These are phyloP conservation scores for Scleroderma citrinum DNA, from an alignment of 768 basidiomycete genomes.

Conservation along the genomic window DNA sequence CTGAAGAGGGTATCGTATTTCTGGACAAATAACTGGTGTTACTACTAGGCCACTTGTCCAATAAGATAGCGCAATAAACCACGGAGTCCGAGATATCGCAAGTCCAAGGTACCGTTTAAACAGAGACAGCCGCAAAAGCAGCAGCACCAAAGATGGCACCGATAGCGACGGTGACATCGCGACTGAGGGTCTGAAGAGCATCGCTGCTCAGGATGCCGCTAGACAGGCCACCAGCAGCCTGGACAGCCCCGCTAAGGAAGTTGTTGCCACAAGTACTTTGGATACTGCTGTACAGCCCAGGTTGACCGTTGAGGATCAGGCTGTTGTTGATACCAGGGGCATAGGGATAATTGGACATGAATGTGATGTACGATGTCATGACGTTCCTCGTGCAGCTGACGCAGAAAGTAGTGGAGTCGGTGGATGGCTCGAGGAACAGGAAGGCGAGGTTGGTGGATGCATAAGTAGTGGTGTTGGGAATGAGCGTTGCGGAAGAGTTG, in stretches of 20 bases:
- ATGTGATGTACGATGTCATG: constrained; percentile 70
- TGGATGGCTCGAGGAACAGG: constrained; percentile 62
- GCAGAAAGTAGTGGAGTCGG: constrained; percentile 58
- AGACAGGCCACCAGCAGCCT: constrained; percentile 61
- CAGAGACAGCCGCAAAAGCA: constrained; percentile 26
- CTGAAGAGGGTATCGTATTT: neutral
- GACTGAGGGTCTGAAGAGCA: constrained; percentile 19
- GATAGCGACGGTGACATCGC: constrained; percentile 24
- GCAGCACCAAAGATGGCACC: constrained; percentile 29
- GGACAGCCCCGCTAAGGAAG: constrained; percentile 64
- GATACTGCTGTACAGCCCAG: constrained; percentile 57
- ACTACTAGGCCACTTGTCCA: neutral
- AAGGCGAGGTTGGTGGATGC: constrained; percentile 62
- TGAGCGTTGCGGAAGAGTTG: constrained; percentile 24
- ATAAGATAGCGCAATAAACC: neutral
- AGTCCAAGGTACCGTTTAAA: neutral
- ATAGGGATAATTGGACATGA: constrained; percentile 67
- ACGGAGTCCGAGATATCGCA: neutral
- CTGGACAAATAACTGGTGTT: neutral
- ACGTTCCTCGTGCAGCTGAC: constrained; percentile 74
- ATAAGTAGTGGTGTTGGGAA: constrained; percentile 54
- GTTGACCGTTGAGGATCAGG: constrained; percentile 60
- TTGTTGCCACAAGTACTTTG: constrained; percentile 56
- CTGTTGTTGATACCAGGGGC: constrained; percentile 66
- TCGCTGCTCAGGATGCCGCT: constrained; percentile 28